phyloP scores from a whole-genome alignment of 1,139 yeast species.

The Pichia sp. region DNA sequence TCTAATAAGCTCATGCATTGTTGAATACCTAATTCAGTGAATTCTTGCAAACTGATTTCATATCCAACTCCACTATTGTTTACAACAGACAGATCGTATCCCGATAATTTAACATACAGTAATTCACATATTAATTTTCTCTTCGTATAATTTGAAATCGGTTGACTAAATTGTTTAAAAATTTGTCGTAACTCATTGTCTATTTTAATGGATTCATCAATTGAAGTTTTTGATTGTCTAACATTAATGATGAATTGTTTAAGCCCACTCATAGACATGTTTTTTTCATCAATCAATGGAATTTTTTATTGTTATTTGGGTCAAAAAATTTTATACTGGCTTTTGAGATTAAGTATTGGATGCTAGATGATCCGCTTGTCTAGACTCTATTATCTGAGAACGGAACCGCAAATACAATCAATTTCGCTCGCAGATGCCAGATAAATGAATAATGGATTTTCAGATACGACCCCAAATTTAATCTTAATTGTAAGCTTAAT shows the following conservation, averaged over 20 bases:
- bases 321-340: too few species aligned
- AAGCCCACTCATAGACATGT: conserved; percentile 41
- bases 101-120: conserved; percentile 25
- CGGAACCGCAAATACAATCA: too few species aligned
- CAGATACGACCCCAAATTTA: too few species aligned
- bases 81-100: not conserved
- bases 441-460: too few species aligned
- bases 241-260: conserved; percentile 83
- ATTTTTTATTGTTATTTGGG: too few species aligned
- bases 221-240: conserved; percentile 62
- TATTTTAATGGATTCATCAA: conserved; percentile 72
- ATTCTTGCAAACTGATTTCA: not conserved
- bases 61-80: not conserved
- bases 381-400: too few species aligned
- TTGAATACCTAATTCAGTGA: not conserved
- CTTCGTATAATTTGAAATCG: conserved; percentile 59
- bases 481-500: too few species aligned
- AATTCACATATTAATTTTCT: conserved; percentile 85
- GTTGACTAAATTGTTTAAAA: conserved; percentile 52
- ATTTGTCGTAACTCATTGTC: conserved; percentile 79
- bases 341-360: too few species aligned
- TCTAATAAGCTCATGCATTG: conserved; percentile 1
- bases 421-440: too few species aligned
- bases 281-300: too few species aligned
- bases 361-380: too few species aligned